Base-by-base conservation (phyloP, 2,329 filamentous ascomycete genomes). In the Verticillium klebahnii region DNA sequence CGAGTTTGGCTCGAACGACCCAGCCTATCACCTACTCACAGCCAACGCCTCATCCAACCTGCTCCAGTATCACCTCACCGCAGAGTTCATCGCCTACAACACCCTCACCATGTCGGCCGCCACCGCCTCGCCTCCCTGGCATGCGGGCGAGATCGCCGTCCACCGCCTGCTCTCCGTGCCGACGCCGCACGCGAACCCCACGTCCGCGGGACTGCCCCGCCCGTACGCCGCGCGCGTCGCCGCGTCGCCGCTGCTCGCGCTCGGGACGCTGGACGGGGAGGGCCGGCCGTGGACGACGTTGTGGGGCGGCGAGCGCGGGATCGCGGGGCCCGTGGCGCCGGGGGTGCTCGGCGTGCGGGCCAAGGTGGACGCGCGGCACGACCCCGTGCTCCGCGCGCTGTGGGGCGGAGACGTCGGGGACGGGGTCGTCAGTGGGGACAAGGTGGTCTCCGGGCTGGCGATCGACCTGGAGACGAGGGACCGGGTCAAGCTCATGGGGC, bases 241-340 rank as follows among this genome's bases (percentile, higher is more conserved):
- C 58, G 75, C 76, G 17, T 87, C 86, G 0, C 87, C 90, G 1
- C 78, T 95, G 8, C 78, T 95, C 15, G 91, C 90, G 0, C 75
- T 96, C 19, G 92, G 92, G 1, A 85, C 90, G 0, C 75, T 93
- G 1, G 91, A 95, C 69, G 73, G 76, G 2, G 69, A 86, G 23
- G 82, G 83, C 2, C 78, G 85, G 23, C 91, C 90, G 1, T 96
- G 92, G 92, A 89, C 89, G 17, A 89, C 89, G 0, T 65, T 96
- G 8, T 90, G 89, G 86, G 91, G 91, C n/a, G 92, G 92, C 17
- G 79, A 88, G 62, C 74, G 82, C 1, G 90, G 89, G 0, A 90
- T 94, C 67, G 85, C 86, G 0, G 79, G 82, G 57, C 82, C 85
- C 0, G 75, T 93, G 0, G 87, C 85, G 2, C 78, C 83, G 50